Base-by-base conservation (phyloP, 495 filamentous ascomycete species). In the Daldinia grandis region DNA sequence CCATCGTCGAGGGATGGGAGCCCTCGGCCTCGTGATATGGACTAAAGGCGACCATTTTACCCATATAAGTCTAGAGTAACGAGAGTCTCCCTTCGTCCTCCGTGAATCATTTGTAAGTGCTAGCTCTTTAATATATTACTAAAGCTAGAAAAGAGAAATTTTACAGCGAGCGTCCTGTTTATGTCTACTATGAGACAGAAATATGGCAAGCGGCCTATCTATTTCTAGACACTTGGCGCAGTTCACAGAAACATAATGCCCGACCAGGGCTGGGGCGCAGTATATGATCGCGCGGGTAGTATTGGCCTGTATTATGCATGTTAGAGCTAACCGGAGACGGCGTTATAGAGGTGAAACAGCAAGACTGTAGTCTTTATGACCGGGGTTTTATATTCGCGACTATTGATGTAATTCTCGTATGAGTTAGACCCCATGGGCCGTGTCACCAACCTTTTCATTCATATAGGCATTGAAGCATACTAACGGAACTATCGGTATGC, bases 211-310 rank as follows among this genome's bases (percentile, higher is more conserved):
- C n/a, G 19, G n/a, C 17, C 30, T 27, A 50, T 37, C 37, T 64
- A 64, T 64, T 64, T 64, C 53, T 19, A 15, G 62, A 31, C 15
- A 25, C 3, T 28, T 8, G 62, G 30, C 40, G 53, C 53, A 57
- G 38, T 30, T 28, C 17, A 21, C 8, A 6, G 42, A 47, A 47
- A 47, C 19, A 21, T 47, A 55, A 24, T 12, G 25, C n/a, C 27
- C 38, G 35, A 30, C 49, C 49, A 2, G 38, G 55, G 42, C 19
- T 55, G 50, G 30, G 53, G 62, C 62, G 62, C 19, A 58, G 62
- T 56, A 27, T 27, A 40, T 28, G 51, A 57, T 64, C 53, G 19
- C 4, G 21, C 12, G 19, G 19, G 14, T 38, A 12, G 33, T 12
- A 27, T 53, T 53, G 49, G 24, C 24, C 10, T 12, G 12, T 38